Conservation (phyloP, 306 rosid species). For the Fagus sylvatica region DNA sequence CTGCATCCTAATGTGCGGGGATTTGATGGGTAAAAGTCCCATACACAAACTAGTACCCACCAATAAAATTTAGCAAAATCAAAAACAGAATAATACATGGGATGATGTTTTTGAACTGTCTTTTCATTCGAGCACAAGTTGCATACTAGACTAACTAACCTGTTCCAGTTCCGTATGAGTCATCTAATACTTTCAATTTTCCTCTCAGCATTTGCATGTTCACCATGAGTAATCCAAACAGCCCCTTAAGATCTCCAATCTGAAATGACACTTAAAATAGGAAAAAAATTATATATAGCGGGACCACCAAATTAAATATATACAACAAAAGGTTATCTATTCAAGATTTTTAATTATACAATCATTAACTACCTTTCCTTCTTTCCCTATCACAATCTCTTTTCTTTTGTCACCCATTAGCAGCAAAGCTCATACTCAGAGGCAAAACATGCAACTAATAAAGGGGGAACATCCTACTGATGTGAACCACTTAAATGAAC, state of each 20-base stretch:
- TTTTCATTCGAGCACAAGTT: slow-evolving; percentile 13
- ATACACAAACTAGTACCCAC: no score
- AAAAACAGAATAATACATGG: no score
- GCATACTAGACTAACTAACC: slow-evolving; percentile 40
- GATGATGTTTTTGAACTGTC: neutral
- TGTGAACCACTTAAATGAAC: neutral
- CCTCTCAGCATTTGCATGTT: slow-evolving; percentile 74
- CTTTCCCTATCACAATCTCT: no score
- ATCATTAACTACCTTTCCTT: no score
- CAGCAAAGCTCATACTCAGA: neutral
- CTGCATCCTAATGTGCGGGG: no score
- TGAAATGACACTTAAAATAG: slow-evolving; percentile 42
- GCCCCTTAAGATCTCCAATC: slow-evolving; percentile 88
- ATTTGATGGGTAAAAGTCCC: no score
- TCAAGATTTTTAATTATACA: no score
- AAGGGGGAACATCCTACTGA: neutral
- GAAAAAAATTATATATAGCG: no score
- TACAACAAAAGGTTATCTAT: neutral
- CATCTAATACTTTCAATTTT: slow-evolving; percentile 70
- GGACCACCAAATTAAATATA: slow-evolving; percentile 24
- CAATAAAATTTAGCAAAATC: no score
- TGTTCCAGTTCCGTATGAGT: slow-evolving; percentile 68
- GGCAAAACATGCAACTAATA: neutral
- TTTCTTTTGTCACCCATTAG: no score
- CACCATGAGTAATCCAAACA: slow-evolving; percentile 71